Evolutionary conservation across 2,329 filamentous ascomycete species (phyloP), one percentile per base, ranked within the genome.

Genomic region (Paraphoma chrysanthemicola): DNA sequence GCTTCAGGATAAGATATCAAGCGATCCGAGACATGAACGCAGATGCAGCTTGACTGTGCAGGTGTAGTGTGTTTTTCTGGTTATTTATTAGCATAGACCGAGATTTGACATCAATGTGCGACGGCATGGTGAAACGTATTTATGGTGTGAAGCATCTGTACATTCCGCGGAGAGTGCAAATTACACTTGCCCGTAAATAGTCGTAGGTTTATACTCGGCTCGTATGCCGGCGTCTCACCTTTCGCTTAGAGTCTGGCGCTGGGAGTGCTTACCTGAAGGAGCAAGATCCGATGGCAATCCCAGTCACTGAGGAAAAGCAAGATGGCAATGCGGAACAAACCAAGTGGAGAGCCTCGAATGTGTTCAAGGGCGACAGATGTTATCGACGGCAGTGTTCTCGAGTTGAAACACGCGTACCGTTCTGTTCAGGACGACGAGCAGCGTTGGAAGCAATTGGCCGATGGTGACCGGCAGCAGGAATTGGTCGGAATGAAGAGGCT

Each of bases 181-280:
- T 23, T 23, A 23, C 23, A 5, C 23, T 23, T 23, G 23, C 23
- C 23, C 3, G 23, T 23, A 23, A 23, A 23, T 5, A 23, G 23
- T 3, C 16, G 39, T 14, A 17, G 29, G 45, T 53, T 18, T 6
- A 10, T 14, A 36, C 33, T 36, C 3, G 33, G 33, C 14, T 4
- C 33, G 54, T 11, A 18, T 36, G 12, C 53, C 44, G 48, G 52
- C 38, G 45, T 39, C 17, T 42, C 54, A 53, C 44, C 42, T 46
- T 51, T 64, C 55, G 57, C 57, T 65, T 68, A 62, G 14, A 23
- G n/a, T 47, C 33, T 41, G 38, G 41, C 14, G 39, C 33, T 51
- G 52, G 47, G 17, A 28, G 14, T 63, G 54, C 64, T 67, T 67
- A 68, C 66, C 66, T 60, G 51, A 50, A 57, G 41, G 33, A 57